Percentiles rank a stretch among this genome's conserved stretches.
These are phyloP conservation scores for Albifimbria verrucaria DNA, from an alignment of 2,329 filamentous ascomycete genomes.

Conservation along the genomic window DNA sequence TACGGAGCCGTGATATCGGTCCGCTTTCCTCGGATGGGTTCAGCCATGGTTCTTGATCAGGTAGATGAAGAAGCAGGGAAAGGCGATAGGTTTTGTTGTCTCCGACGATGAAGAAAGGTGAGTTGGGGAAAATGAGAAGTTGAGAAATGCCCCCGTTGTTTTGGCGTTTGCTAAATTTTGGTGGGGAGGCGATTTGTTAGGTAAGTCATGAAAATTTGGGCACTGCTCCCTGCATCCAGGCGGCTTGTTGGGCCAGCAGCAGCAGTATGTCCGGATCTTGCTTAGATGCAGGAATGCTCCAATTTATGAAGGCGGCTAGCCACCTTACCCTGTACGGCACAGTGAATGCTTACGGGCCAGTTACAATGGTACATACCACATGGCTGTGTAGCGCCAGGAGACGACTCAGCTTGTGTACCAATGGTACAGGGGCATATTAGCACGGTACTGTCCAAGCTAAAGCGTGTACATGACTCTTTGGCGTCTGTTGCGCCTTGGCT, in stretches of 20 bases:
- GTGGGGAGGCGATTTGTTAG: conserved; percentile 23
- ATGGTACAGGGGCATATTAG: too few species aligned
- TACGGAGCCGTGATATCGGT: conserved; percentile 57
- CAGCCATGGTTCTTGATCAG: conserved; percentile 49
- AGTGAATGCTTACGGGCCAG: too few species aligned
- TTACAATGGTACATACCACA: too few species aligned
- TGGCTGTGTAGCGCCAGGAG: too few species aligned
- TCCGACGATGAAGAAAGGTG: conserved; percentile 4
- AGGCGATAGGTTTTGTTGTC: conserved; percentile 5
- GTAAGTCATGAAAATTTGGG: conserved; percentile 32
- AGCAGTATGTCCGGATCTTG: too few species aligned
- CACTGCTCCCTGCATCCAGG: conserved; percentile 23
- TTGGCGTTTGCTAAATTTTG: conserved; percentile 37
- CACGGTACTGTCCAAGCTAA: too few species aligned
- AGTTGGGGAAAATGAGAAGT: conserved; percentile 30
- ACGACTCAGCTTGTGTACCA: too few species aligned
- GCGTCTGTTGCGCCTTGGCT: too few species aligned
- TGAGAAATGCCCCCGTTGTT: conserved; percentile 26
- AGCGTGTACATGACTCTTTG: too few species aligned
- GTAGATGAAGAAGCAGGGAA: conserved; percentile 24
- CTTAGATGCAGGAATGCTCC: too few species aligned
- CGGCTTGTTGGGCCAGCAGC: conserved; percentile 28
- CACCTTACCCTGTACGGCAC: background rate
- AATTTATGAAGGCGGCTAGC: too few species aligned
- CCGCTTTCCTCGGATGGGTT: conserved; percentile 63